Base-by-base conservation (phyloP, 2,329 filamentous ascomycete species). In the Claviceps lovelessii region DNA sequence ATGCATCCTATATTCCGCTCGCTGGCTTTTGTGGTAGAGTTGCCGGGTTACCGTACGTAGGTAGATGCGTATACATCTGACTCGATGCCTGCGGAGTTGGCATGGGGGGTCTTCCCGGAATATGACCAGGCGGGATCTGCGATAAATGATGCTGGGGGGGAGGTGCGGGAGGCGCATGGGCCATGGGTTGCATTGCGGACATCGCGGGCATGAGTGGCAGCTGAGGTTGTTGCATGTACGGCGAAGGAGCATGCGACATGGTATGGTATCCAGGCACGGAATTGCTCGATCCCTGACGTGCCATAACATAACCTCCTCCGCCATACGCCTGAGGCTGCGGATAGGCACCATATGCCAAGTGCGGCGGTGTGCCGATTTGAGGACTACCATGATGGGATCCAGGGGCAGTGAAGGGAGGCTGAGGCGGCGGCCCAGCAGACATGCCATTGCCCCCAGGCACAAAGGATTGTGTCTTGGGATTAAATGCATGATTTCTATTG, bases 401-500 rank as follows among this genome's bases (percentile, higher is more conserved):
- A 9, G 70, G 70, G 39, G 73, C 73, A 47, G 69, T 74, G 57
- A 75, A 80, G 0, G 73, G 72, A 17, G 72, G 72, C 57, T 74
- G 70, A 6, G 75, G 71, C 37, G 71, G 70, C 45, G 74, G 76
- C 59, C 75, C 72, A 4, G 75, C 71, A 35, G 72, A 69, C 66
- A 78, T 74, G 31, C 73, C 72, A 58, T 69, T 74, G 57, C 80
- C 65, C 19, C 70, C 68, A 49, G 91, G 91, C 29, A 95, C 81
- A 68, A 97, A 96, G 0, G 90, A 87, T 64, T 95, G 88, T 17
- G 88, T 96, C 71, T 95, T 90, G 0, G 90, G 91, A 65, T 96
- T 96, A 73, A 97, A 96, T 13, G 86, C 82, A 62, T 89, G 88
- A 52, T 70, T 71, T 56, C 90, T 79, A 64, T 86, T 88, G 61